A percentile compares a stretch with the other conserved stretches of the same genome.
Evolutionary conservation across 2,329 filamentous ascomycete species (phyloP).

Genomic region (Fusarium verrucosum): DNA sequence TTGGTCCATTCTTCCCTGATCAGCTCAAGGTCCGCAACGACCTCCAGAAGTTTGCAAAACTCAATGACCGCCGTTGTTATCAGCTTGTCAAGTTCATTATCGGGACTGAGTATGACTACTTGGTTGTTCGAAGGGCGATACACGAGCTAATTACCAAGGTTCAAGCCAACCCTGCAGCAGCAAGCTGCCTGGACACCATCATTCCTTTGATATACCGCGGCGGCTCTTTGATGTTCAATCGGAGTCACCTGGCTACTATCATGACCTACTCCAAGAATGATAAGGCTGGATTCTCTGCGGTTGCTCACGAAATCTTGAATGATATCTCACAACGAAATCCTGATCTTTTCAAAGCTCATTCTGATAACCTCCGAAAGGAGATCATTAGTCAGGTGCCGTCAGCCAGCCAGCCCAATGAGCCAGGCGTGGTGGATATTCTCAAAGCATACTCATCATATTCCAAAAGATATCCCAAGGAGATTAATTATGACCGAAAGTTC

Average conservation of each 20-base stretch:
- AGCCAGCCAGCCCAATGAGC: conserved; percentile 71
- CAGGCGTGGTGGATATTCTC: conserved; percentile 84
- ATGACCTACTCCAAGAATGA: conserved; percentile 88
- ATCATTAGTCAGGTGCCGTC: conserved; percentile 83
- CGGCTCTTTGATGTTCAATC: conserved; percentile 88
- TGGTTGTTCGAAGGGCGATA: conserved; percentile 87
- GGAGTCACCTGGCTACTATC: conserved; percentile 90
- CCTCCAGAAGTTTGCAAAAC: conserved; percentile 88
- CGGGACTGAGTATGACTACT: conserved; percentile 87
- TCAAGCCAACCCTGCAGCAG: conserved; percentile 69
- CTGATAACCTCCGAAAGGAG: conserved; percentile 88
- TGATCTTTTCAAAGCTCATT: conserved; percentile 90
- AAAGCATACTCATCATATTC: conserved; percentile 95
- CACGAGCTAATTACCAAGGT: conserved; percentile 88
- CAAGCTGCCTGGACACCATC: conserved; percentile 79
- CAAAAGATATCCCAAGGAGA: conserved; percentile 82
- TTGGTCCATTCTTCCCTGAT: conserved; percentile 82
- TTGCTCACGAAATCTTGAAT: conserved; percentile 88
- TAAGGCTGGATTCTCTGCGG: conserved; percentile 77
- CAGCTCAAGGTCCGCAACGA: conserved; percentile 75
- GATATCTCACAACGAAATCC: conserved; percentile 92
- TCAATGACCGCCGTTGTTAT: conserved; percentile 89
- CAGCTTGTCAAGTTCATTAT: conserved; percentile 88
- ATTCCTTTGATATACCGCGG: conserved; percentile 84
- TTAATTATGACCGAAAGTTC: conserved; percentile 84